These are phyloP conservation scores for Malassezia nana DNA, from an alignment of 1,284 basidiomycete species.

Conservation along the genomic window DNA sequence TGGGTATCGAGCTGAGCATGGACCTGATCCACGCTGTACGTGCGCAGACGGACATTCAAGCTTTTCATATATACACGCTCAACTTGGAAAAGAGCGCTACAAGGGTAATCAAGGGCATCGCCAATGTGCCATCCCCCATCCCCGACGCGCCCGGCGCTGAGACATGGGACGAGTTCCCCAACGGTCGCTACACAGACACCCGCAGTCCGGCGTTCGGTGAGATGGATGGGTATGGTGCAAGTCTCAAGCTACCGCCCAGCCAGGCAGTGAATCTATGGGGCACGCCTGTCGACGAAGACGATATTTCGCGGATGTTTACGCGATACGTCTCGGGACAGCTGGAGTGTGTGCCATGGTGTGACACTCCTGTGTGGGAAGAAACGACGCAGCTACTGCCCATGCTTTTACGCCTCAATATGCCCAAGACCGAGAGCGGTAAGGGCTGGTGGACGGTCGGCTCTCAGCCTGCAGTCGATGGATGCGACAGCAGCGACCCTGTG, in stretches of 20 bases:
- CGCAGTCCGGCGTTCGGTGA: conserved; percentile 45
- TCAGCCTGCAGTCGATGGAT: conserved; percentile 58
- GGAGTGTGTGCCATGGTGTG: conserved; percentile 77
- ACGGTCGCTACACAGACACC: conserved; percentile 45
- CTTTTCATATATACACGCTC: conserved; percentile 90
- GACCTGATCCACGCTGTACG: conserved; percentile 61
- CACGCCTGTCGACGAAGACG: conserved; percentile 59
- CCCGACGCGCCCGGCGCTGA: conserved; percentile 8
- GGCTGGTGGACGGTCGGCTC: conserved; percentile 90
- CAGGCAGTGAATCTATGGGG: conserved; percentile 72
- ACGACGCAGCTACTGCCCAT: conserved; percentile 70
- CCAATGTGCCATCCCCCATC: not conserved
- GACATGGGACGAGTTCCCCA: conserved; percentile 47
- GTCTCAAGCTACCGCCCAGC: conserved; percentile 50
- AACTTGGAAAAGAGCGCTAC: conserved; percentile 94
- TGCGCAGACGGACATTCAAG: conserved; percentile 59
- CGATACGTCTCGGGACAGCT: conserved; percentile 62
- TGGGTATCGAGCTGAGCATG: conserved; percentile 57
- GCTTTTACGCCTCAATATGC: conserved; percentile 62
- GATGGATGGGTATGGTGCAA: conserved; percentile 46
- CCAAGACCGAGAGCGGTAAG: conserved; percentile 17
- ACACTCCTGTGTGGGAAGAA: conserved; percentile 71
- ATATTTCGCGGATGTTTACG: conserved; percentile 71
- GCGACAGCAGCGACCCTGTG: conserved; percentile 51
- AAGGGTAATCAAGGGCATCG: conserved; percentile 58